Percentiles rank a stretch among this genome's conserved stretches.
These are phyloP conservation scores for Neolecta irregularis DNA, from an alignment of 1,139 yeast genomes.

Conservation along the genomic window DNA sequence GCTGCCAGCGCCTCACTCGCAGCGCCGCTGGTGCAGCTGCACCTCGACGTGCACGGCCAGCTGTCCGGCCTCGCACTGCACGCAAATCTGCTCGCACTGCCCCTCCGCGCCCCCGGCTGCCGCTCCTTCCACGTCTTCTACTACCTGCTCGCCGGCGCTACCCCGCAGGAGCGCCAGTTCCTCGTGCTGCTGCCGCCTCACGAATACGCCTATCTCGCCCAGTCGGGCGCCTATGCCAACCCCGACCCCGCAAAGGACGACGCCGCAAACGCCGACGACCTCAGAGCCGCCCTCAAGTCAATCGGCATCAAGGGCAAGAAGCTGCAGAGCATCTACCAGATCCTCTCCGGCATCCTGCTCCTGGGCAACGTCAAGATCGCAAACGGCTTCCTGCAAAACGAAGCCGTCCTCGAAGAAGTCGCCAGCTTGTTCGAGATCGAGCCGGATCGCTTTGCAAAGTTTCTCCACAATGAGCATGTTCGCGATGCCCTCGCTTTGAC, in stretches of 20 bases:
- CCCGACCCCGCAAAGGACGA: slow-evolving; percentile 31
- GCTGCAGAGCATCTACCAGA: slow-evolving; percentile 30
- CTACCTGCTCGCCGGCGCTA: slow-evolving; percentile 27
- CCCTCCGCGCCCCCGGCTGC: no score
- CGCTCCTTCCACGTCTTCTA: slow-evolving; percentile 30
- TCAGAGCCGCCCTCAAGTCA: slow-evolving; percentile 25
- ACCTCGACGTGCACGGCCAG: no score
- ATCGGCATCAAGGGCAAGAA: slow-evolving; percentile 29
- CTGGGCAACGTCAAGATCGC: slow-evolving; percentile 21
- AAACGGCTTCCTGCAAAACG: slow-evolving; percentile 23
- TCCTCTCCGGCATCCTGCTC: slow-evolving; percentile 31
- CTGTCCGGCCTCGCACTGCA: no score
- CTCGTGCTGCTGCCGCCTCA: slow-evolving; percentile 22
- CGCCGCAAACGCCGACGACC: slow-evolving; percentile 24
- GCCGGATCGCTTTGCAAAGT: slow-evolving; percentile 27
- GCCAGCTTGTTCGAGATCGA: slow-evolving; percentile 27
- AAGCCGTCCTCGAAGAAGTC: slow-evolving; percentile 28
- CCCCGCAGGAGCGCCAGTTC: slow-evolving; percentile 27
- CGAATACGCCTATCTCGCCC: slow-evolving; percentile 28
- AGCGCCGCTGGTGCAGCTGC: no score
- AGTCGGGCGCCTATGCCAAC: no score
- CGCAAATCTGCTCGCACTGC: no score
- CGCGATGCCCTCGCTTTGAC: slow-evolving; percentile 31
- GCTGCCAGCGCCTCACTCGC: no score
- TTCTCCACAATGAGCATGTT: slow-evolving; percentile 27